phyloP scores from a whole-genome alignment of 352 stramenopile genomes.

The Phytophthora rubi region DNA sequence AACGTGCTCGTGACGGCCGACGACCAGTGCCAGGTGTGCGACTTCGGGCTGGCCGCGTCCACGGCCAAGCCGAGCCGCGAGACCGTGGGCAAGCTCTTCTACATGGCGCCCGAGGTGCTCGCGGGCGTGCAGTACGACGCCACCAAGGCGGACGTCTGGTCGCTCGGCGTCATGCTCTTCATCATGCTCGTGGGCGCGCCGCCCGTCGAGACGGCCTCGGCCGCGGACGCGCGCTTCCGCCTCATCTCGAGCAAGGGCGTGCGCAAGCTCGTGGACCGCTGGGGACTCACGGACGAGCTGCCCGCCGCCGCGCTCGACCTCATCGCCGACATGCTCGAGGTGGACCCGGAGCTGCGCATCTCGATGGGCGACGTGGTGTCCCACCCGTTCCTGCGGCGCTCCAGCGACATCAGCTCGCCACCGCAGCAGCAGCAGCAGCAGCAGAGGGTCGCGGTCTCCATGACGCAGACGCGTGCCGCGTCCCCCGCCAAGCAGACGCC shows the following conservation, averaged over 20 bases:
- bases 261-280: slow-evolving; percentile 67
- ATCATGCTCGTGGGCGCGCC: slow-evolving; percentile 80
- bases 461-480: slow-evolving; percentile 3
- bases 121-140: slow-evolving; percentile 67
- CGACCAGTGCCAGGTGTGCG: slow-evolving; percentile 80
- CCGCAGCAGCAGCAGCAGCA: slow-evolving; percentile 10
- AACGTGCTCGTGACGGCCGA: slow-evolving; percentile 82
- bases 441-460: too few species aligned
- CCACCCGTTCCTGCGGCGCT: slow-evolving; percentile 62
- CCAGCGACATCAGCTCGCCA: slow-evolving; percentile 18
- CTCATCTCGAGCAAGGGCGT: slow-evolving; percentile 67
- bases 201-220: slow-evolving; percentile 66
- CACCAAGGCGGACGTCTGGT: slow-evolving; percentile 86
- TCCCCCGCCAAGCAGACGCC: slow-evolving; percentile 29
- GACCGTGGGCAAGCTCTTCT: slow-evolving; percentile 86
- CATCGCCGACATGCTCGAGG: slow-evolving; percentile 65
- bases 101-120: slow-evolving; percentile 88
- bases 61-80: slow-evolving; percentile 50
- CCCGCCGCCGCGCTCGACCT: slow-evolving; percentile 65
- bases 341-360: slow-evolving; percentile 59
- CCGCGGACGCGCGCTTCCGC: slow-evolving; percentile 64
- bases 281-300: slow-evolving; percentile 67
- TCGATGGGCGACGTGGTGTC: slow-evolving; percentile 66
- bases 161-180: slow-evolving; percentile 87
- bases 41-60: slow-evolving; percentile 76